phyloP scores from a whole-genome alignment of 1,139 yeast genomes.

The Pichia sp. region DNA sequence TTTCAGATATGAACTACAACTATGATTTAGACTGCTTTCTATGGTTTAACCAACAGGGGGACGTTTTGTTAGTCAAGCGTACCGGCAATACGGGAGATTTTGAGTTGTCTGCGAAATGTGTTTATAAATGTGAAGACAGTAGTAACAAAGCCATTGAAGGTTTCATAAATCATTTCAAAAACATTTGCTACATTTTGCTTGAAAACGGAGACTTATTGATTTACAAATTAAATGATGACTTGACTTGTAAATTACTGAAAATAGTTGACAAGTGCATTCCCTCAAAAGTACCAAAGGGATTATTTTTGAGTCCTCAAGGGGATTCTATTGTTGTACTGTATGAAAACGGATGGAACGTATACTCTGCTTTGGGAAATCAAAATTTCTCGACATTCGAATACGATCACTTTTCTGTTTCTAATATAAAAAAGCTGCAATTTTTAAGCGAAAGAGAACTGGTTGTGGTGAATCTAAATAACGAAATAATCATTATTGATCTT shows the following conservation, averaged over 20 bases:
- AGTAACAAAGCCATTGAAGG: conserved; percentile 21
- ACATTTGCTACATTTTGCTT: conserved; percentile 29
- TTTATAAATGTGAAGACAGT: conserved; percentile 13
- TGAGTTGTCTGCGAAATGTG: conserved; percentile 23
- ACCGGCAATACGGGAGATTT: conserved; percentile 15
- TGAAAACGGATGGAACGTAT: conserved; percentile 35
- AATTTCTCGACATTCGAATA: conserved; percentile 37
- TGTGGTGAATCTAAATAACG: conserved; percentile 20
- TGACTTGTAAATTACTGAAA: conserved; percentile 23
- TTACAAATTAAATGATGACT: conserved; percentile 25
- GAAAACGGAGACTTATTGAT: conserved; percentile 32
- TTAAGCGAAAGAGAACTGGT: conserved; percentile 23
- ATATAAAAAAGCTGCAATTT: conserved; percentile 24
- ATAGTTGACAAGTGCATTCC: conserved; percentile 28
- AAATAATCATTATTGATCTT: conserved; percentile 25
- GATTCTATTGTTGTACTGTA: conserved; percentile 29
- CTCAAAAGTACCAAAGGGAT: conserved; percentile 20
- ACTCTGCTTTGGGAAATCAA: conserved; percentile 36
- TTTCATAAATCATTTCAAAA: conserved; percentile 27
- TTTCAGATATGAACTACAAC: conserved; percentile 24
- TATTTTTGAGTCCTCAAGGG: conserved; percentile 31
- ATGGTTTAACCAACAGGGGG: conserved; percentile 30
- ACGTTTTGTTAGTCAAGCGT: conserved; percentile 28
- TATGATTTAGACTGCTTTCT: conserved; percentile 27
- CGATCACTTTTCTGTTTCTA: conserved; percentile 30